Base-by-base conservation (phyloP, 2,329 filamentous ascomycete genomes). In the Biscogniauxia marginata region DNA sequence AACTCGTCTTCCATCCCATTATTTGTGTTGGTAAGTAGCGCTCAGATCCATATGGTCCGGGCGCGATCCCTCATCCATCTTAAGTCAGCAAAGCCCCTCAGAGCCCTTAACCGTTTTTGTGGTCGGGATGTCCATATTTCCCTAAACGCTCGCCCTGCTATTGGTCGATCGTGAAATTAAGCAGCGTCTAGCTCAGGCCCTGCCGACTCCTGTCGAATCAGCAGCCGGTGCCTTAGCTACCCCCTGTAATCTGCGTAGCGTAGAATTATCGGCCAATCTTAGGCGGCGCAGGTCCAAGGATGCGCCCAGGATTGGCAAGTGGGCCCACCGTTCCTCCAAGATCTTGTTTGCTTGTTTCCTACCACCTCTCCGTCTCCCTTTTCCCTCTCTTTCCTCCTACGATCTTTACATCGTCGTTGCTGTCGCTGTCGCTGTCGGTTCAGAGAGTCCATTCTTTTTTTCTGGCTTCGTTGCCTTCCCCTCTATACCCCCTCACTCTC, bases 351-450 rank as follows among this genome's bases (percentile, higher is more conserved):
- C 62, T 55, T 61, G 58, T 45, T 45, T 49, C 34, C 59, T 61
- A 57, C 58, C 62, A 54, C 54, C 61, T 51, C 54, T 48, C 46
- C 23, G 20, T 54, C 54, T 56, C 61, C 56, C 61, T 50, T 61
- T 66, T 62, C 60, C 49, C 61, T 69, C 67, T 64, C 62, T 63
- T 22, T 64, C 64, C 66, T 65, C 56, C 50, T 65, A 70, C 70
- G 67, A 67, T 71, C 66, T 60, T 63, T 64, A 63, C 68, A 69
- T 73, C 69, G 65, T 67, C 67, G 64, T 65, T 60, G 62, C 56
- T 58, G 68, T 71, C 67, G 68, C 62, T 64, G 71, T 69, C 63
- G 65, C 67, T 64, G 60, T 68, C 60, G 62, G 64, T 68, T 65
- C 61, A 63, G 62, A 65, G 53, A 63, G 61, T 62, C 51, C 60